Conservation (phyloP, 768 basidiomycete species). For the Piloderma croceum region DNA sequence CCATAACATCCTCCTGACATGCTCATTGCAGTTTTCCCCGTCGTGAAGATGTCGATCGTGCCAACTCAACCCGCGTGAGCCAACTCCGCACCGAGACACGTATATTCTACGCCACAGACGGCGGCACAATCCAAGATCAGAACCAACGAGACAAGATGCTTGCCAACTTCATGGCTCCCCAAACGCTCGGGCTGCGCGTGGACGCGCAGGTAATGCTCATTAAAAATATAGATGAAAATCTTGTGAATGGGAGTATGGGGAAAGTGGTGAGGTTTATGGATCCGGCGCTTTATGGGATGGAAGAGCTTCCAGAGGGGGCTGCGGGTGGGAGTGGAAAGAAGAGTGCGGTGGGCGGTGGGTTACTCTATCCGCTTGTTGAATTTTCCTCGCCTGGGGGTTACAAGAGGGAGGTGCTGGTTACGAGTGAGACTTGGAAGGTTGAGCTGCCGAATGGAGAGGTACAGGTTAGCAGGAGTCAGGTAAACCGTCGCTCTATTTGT, state of each 20-base stretch:
- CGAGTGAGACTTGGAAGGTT: constrained; percentile 77
- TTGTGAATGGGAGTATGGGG: constrained; percentile 96
- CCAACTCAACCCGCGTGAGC: constrained; percentile 68
- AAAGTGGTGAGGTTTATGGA: constrained; percentile 71
- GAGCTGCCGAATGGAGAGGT: constrained; percentile 85
- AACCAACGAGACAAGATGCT: constrained; percentile 73
- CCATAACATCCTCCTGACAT: background rate
- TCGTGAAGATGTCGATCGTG: constrained; percentile 84
- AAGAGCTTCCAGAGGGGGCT: constrained; percentile 22
- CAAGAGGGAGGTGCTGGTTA: constrained; percentile 50
- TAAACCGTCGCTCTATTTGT: constrained; percentile 26
- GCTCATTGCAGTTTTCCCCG: constrained; percentile 72
- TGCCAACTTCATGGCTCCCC: constrained; percentile 86
- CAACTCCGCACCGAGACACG: constrained; percentile 49
- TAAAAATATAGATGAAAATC: constrained; percentile 85
- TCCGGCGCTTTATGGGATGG: constrained; percentile 40
- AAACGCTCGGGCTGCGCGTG: constrained; percentile 59
- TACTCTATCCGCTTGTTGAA: constrained; percentile 67
- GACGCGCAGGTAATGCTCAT: constrained; percentile 93
- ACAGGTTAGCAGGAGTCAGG: constrained; percentile 76
- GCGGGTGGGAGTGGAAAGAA: constrained; percentile 32
- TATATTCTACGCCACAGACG: constrained; percentile 56
- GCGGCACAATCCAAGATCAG: constrained; percentile 48
- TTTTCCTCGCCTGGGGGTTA: constrained; percentile 60
- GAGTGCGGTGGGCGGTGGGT: constrained; percentile 12